Percentiles rank a stretch among this genome's conserved stretches.
Evolutionary conservation across 2,329 filamentous ascomycete genomes (phyloP).

Genomic region (Tolypocladium guangdongense): DNA sequence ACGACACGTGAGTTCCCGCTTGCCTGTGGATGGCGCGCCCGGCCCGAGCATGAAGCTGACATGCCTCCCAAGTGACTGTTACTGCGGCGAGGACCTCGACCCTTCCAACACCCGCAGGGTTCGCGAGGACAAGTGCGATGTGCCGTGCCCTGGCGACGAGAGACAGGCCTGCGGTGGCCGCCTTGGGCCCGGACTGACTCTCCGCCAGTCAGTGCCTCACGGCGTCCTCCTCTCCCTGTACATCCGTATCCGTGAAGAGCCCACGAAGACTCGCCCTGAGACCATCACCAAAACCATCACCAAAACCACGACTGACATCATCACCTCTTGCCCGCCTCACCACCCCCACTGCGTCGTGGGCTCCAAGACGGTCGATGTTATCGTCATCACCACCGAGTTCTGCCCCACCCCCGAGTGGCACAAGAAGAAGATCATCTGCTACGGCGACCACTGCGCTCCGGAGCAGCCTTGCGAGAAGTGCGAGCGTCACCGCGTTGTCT

Average conservation of each 20-base stretch:
- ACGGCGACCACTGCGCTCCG: conserved; percentile 19
- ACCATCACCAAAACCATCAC: conserved; percentile 1
- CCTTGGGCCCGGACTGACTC: background rate
- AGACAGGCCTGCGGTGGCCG: conserved; percentile 14
- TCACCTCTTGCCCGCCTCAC: conserved; percentile 15
- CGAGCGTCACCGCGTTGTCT: conserved; percentile 19
- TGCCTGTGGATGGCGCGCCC: background rate
- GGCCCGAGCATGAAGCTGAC: background rate
- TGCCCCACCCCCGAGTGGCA: conserved; percentile 11
- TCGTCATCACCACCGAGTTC: conserved; percentile 12
- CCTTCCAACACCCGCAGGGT: conserved; percentile 3
- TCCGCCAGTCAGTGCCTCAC: conserved; percentile 6
- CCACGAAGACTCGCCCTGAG: background rate
- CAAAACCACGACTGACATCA: conserved; percentile 8
- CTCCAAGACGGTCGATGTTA: conserved; percentile 9
- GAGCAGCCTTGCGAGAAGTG: conserved; percentile 17
- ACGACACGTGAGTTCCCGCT: conserved; percentile 10
- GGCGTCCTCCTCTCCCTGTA: conserved; percentile 11
- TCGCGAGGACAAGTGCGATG: conserved; percentile 11
- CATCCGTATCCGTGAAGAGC: background rate
- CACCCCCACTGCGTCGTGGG: conserved; percentile 12
- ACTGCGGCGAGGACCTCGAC: conserved; percentile 15
- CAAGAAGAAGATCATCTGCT: conserved; percentile 22
- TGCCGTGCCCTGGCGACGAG: conserved; percentile 16
- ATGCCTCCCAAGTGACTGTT: conserved; percentile 14